Base-by-base conservation (phyloP, 495 filamentous ascomycete genomes). In the Staphylotrichum longicolle region DNA sequence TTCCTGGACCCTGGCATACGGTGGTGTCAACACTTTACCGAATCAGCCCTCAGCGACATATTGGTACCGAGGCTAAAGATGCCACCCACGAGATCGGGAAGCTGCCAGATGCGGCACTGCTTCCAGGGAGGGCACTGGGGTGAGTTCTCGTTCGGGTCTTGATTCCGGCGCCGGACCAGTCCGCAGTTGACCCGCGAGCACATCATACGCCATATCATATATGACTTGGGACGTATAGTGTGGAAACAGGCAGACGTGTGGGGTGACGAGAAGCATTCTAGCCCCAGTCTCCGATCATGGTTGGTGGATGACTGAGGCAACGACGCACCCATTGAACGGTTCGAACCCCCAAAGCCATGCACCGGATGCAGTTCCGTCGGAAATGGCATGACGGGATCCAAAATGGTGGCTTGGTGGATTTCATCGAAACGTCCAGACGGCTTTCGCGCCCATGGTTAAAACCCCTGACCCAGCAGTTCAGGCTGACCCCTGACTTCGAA, bases 361-460 rank as follows among this genome's bases (percentile, higher is more conserved):
- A 57, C 55, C 30, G 55, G 55, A 57, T 48, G 34, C 20, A 6
- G 33, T 57, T 48, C 55, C 45, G 37, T 39, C 6, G 37, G 37
- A 39, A 39, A 27, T 27, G 20, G 37, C 6, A 39, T 39, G 37
- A 39, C 2, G 37, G 33, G 5, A 20, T 37, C 3, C 5, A 7
- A 42, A 5, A 6, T 15, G 20, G 6, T 7, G 37, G 37, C 6
- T 39, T 39, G 5, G 5, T 39, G 37, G 37, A 39, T 39, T 39
- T 39, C 20, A 10, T 10, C 37, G 15, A n/a, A 37, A 27, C 20
- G 20, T 27, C 20, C 20, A 27, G 20, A 27, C 20, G 20, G 20
- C 20, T 27, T 1, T 27, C 20, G 20, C 20, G 20, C 20, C 20
- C 1, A 27, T 27, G 20, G 20, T 27, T 27, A 27, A 27, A 27